Conservation (phyloP, 1,139 yeast genomes). For the Taiozyma onychis region DNA sequence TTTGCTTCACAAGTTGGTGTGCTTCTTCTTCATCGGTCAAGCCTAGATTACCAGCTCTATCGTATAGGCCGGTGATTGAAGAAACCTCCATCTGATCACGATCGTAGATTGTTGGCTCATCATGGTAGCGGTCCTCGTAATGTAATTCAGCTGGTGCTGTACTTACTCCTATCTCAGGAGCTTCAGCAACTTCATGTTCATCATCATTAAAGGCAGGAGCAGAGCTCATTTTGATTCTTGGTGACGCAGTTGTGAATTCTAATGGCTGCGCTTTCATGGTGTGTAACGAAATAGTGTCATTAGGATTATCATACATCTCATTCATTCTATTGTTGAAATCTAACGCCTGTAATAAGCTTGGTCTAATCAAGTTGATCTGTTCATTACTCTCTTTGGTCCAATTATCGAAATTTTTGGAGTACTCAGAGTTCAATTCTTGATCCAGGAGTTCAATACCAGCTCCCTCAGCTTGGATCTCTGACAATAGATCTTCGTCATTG, state of each 20-base stretch:
- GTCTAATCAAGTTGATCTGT: conserved; percentile 26
- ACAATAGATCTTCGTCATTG: conserved; percentile 26
- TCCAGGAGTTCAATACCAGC: conserved; percentile 19
- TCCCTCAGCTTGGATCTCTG: conserved; percentile 8
- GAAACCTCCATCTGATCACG: neutral
- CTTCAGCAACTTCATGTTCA: neutral
- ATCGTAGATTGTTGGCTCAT: conserved; percentile 7
- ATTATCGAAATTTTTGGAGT: conserved; percentile 11
- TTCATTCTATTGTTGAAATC: conserved; percentile 27
- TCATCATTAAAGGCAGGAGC: conserved; percentile 15
- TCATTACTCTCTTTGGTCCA: conserved; percentile 15
- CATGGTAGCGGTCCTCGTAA: conserved; percentile 5
- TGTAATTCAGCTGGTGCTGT: conserved; percentile 17
- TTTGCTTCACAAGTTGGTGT: neutral
- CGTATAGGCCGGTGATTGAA: neutral
- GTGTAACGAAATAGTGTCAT: conserved; percentile 11
- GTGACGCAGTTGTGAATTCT: neutral
- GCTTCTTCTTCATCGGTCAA: conserved; percentile 5
- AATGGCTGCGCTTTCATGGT: conserved; percentile 5
- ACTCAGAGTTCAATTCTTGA: conserved; percentile 10
- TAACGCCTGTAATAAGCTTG: conserved; percentile 39
- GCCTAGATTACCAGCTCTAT: neutral
- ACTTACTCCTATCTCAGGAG: conserved; percentile 6
- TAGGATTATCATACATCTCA: conserved; percentile 1
- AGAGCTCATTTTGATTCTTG: conserved; percentile 14